Base-by-base conservation (phyloP, 805 yeast species). In the Sugiyamaella marilandica region DNA sequence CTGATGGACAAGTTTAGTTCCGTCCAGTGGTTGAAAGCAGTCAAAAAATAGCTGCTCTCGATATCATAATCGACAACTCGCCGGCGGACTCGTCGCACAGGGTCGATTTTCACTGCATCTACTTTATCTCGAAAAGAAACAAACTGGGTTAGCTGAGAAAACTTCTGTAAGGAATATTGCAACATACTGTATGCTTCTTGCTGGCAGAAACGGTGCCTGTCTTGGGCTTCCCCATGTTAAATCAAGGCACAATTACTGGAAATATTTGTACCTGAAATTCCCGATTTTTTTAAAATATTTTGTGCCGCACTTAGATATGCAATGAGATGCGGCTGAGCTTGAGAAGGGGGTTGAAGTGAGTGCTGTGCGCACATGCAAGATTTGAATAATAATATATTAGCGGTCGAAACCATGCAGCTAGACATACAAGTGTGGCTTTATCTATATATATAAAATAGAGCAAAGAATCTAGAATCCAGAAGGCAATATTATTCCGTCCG, bases 201-300 rank as follows among this genome's bases (percentile, higher is more conserved):
- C 51, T 44, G 8, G 52, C 49, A 14, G 60, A 55, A 45, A 41
- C 58, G n/a, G 60, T 53, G 32, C 55, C 52, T n/a, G 52, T 37
- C 34, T 49, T 49, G 18, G 52, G 48, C 29, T 49, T 49, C 9
- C 48, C 52, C 52, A 49, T 49, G 19, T 11, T 26, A 5, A 21
- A 4, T n/a, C 14, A 24, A 24, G 29, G 29, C 29, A 24, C 3
- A 24, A 24, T 24, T 7, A 7, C 7, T 24, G 7, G 29, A 24
- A 39, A 19, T 14, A 10, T 39, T 16, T 10, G 21, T n/a, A 13
- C 13, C 13, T 39, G 43, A 14, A 16, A 39, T 16, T 16, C 16
- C 97, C n/a, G 84, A 61, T 98, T 97, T 0, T 92, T 89, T 70
- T 81, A 80, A 59, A 97, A 92, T 64, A 82, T 87, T 41, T 72